Percentiles rank a stretch among this genome's conserved stretches.
Conservation (phyloP, 169 alveolate genomes). For the Besnoitia besnoiti region DNA sequence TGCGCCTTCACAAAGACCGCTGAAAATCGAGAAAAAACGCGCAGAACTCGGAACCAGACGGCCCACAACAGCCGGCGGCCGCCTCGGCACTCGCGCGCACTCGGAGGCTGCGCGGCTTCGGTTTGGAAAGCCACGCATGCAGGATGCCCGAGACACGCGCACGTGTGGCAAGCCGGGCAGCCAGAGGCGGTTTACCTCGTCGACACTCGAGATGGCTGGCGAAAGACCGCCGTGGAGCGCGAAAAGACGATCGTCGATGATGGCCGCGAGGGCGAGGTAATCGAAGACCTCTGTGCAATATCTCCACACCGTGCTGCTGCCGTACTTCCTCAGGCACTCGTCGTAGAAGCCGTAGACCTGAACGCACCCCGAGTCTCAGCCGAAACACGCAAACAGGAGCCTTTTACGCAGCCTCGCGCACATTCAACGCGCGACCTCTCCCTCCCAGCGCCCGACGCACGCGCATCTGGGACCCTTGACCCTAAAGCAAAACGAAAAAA, state of each 20-base stretch:
- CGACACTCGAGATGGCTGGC: conserved; percentile 93
- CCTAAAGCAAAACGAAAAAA: too few relatives aligned
- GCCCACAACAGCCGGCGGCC: too few relatives aligned
- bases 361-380: too few relatives aligned
- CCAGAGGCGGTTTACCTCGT: conserved; percentile 82
- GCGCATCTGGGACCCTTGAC: too few relatives aligned
- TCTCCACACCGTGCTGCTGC: conserved; percentile 94
- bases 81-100: too few relatives aligned
- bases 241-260: conserved; percentile 95
- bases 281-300: conserved; percentile 88
- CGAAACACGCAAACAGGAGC: too few relatives aligned
- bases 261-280: conserved; percentile 96
- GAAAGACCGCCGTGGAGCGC: conserved; percentile 99
- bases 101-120: too few relatives aligned
- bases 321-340: conserved; percentile 98
- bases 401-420: too few relatives aligned
- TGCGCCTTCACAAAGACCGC: not conserved
- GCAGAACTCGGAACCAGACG: too few relatives aligned
- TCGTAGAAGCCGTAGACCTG: conserved; percentile 99
- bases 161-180: not conserved
- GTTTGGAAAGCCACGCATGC: not conserved
- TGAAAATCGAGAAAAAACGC: not conserved
- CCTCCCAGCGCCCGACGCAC: too few relatives aligned
- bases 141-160: not conserved
- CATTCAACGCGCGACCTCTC: too few relatives aligned